phyloP scores from a whole-genome alignment of 495 filamentous ascomycete genomes.

The Annulohypoxylon moriforme region DNA sequence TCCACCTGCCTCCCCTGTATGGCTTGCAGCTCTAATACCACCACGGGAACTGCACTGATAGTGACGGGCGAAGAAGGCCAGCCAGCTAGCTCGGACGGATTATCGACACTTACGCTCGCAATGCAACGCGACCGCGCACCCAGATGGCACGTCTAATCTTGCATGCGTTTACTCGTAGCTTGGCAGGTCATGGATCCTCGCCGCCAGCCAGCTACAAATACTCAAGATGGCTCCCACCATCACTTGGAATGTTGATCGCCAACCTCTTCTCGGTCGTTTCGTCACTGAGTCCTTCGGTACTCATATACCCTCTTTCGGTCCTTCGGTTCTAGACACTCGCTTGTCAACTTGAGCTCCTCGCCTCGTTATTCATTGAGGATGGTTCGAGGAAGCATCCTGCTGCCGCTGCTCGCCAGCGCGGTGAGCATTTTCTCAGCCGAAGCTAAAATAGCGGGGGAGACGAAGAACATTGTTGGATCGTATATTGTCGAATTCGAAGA shows the following conservation, averaged over 20 bases:
- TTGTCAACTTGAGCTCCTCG: conserved; percentile 15
- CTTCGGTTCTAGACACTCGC: conserved; percentile 24
- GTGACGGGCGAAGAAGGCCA: conserved; percentile 4
- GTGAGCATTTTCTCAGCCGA: conserved; percentile 44
- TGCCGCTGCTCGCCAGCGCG: conserved; percentile 52
- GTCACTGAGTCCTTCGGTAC: conserved; percentile 12
- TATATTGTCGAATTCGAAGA: conserved; percentile 64
- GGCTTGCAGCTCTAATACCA: conserved; percentile 36
- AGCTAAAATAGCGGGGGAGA: conserved; percentile 34
- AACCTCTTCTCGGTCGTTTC: conserved; percentile 12
- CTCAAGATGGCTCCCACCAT: conserved; percentile 21
- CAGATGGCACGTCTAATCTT: conserved; percentile 41
- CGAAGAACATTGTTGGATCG: conserved; percentile 52
- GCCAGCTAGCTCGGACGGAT: conserved; percentile 18
- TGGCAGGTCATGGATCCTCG: conserved; percentile 17
- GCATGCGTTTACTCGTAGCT: conserved; percentile 31
- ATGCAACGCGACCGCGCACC: conserved; percentile 31
- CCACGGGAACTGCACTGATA: conserved; percentile 36
- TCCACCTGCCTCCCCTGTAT: conserved; percentile 26
- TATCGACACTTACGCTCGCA: conserved; percentile 31
- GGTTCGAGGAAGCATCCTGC: conserved; percentile 45
- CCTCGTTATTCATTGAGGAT: conserved; percentile 30
- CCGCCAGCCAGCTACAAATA: conserved; percentile 37
- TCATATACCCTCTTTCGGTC: conserved; percentile 13
- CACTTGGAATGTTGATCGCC: not conserved